Base-by-base conservation (phyloP, 768 basidiomycete species). In the Lentinus brumalis region DNA sequence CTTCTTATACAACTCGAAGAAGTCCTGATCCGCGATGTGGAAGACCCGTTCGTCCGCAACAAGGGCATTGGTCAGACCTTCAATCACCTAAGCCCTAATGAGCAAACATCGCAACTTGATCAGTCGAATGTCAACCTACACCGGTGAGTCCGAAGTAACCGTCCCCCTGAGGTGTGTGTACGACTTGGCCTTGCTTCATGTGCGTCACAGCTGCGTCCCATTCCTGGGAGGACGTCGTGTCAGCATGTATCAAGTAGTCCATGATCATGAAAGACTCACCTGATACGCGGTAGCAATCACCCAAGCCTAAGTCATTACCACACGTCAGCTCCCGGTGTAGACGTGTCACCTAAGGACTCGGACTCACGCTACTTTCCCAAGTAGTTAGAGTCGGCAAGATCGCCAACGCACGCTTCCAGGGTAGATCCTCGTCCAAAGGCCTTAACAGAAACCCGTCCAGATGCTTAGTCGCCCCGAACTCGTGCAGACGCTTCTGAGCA, bases 11-110 rank as follows among this genome's bases (percentile, higher is more conserved):
- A 46, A 52, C 0, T 56, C 46, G 0, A 72, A 18, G 49, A 65
- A 73, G 15, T 66, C 55, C 1, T 57, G 49, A 45, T 51, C 55
- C 12, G 65, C 54, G 15, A 71, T 61, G 49, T 69, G 65, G 53
- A 73, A 72, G 0, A 66, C 64, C 12, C 71, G 69, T 8, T 63
- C 50, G 44, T 74, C 73, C 14, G 56, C 56, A 35, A 73, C 32
- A 8, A 74, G 58, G 7, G 65, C 73, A 45, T 73, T 72, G n/a
- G 67, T 53, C 18, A 74, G 15, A 15, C 7, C 16, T 15, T 45
- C 38, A 12, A 71, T n/a, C 26, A 49, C 71, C 71, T 72, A 41
- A 21, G 6, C 47, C 35, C 35, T 21, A 10, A 26, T 30, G 18
- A 16, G 32, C 35, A 52, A 18, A 14, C 18, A 15, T 15, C 14